Percentiles rank a stretch among this genome's conserved stretches.
Conservation (phyloP, 2,329 filamentous ascomycete genomes). For the Phaeomoniella chlamydospora region DNA sequence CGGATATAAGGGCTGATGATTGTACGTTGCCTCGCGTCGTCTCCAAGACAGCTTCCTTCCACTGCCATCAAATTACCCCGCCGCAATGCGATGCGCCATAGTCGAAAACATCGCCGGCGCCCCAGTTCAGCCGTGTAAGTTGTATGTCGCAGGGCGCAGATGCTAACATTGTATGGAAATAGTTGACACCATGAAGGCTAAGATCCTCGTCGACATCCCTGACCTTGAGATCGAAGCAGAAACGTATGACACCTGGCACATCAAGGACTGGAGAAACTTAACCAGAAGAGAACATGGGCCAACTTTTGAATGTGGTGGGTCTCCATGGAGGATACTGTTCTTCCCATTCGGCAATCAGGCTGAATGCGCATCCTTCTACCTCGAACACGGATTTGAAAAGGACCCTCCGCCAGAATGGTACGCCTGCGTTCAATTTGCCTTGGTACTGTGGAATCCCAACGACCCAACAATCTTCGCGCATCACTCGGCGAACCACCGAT, state of each 20-base stretch:
- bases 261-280: constrained; percentile 66
- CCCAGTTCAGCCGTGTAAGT: no score
- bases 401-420: constrained; percentile 85
- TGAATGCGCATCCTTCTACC: constrained; percentile 78
- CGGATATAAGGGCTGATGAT: constrained; percentile 42
- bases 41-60: constrained; percentile 1
- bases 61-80: not conserved
- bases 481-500: constrained; percentile 83
- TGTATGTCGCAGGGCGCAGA: no score
- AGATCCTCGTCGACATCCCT: constrained; percentile 60
- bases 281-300: constrained; percentile 77
- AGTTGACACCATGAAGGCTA: constrained; percentile 77
- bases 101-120: no score
- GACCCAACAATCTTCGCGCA: constrained; percentile 68
- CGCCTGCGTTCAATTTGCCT: constrained; percentile 86
- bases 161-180: constrained; percentile 1
- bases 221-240: constrained; percentile 72
- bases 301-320: constrained; percentile 69
- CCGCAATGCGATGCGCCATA: no score
- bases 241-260: constrained; percentile 68
- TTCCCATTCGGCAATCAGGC: constrained; percentile 93
- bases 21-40: constrained; percentile 22
- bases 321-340: constrained; percentile 89
- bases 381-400: constrained; percentile 78
- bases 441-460: constrained; percentile 88